Conservation (phyloP, 2,329 filamentous ascomycete species). For the Blastomyces parvus region DNA sequence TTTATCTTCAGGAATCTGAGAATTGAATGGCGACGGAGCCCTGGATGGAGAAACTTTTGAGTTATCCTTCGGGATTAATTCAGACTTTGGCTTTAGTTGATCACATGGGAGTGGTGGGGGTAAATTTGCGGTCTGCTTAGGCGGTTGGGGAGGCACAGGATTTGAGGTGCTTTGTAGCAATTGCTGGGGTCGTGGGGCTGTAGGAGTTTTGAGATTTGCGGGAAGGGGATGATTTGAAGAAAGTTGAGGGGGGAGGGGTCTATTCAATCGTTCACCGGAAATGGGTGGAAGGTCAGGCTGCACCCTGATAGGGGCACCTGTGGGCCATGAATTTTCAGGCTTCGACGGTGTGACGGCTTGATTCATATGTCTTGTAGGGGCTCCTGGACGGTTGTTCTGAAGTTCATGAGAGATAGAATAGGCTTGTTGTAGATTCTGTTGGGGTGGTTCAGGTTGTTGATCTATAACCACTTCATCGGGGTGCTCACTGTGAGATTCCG, state of each 20-base stretch:
- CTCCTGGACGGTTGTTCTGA: neutral
- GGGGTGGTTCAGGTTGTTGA: conserved; percentile 21
- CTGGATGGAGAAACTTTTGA: conserved; percentile 10
- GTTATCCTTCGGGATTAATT: conserved; percentile 10
- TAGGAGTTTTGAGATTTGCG: conserved; percentile 8
- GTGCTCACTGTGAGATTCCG: conserved; percentile 57
- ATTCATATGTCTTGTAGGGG: conserved; percentile 13
- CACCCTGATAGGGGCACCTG: conserved; percentile 17
- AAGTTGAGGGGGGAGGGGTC: conserved; percentile 1
- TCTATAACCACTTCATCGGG: conserved; percentile 65
- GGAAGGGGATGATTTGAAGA: conserved; percentile 10
- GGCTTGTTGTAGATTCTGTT: conserved; percentile 15
- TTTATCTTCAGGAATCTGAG: conserved; percentile 20
- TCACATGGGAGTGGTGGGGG: conserved; percentile 17
- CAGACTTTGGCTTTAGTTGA: conserved; percentile 17
- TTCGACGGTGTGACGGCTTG: conserved; percentile 32
- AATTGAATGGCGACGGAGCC: conserved; percentile 22
- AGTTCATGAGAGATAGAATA: conserved; percentile 2
- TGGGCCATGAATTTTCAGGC: conserved; percentile 25
- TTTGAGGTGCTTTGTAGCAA: conserved; percentile 13
- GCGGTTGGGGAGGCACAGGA: conserved; percentile 16
- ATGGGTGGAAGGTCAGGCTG: conserved; percentile 10
- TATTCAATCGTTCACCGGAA: conserved; percentile 7
- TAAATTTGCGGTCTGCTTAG: conserved; percentile 16
- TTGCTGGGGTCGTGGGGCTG: conserved; percentile 16